A percentile compares a stretch with the other conserved stretches of the same genome.
These are phyloP conservation scores for Angomonas deanei DNA, from an alignment of 208 protist species.

Conservation along the genomic window DNA sequence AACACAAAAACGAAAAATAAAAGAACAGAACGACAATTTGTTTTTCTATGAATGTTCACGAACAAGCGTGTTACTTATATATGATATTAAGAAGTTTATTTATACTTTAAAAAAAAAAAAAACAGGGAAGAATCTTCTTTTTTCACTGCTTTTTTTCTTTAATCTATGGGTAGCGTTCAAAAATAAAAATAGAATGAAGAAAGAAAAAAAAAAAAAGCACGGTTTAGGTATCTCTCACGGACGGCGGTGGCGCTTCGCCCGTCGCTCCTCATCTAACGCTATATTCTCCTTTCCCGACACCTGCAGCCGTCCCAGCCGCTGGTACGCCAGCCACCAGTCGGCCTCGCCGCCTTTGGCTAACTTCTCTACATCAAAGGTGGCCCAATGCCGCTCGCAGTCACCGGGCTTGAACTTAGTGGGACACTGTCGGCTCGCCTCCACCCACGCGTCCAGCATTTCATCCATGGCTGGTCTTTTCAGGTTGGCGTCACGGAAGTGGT, in stretches of 20 bases:
- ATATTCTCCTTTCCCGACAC: constrained; percentile 27
- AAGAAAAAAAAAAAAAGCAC: constrained; percentile 1
- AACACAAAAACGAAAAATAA: background rate
- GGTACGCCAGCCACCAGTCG: constrained; percentile 72
- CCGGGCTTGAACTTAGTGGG: constrained; percentile 61
- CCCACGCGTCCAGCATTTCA: constrained; percentile 80
- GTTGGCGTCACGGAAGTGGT: constrained; percentile 69
- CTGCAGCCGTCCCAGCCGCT: constrained; percentile 54
- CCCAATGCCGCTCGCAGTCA: constrained; percentile 64
- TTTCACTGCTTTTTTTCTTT: background rate
- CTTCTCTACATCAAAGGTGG: constrained; percentile 55
- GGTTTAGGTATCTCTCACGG: background rate
- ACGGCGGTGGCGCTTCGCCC: background rate
- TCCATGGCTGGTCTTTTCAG: constrained; percentile 66
- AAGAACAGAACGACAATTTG: background rate
- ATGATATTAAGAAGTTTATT: constrained; percentile 3
- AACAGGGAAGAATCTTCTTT: background rate
- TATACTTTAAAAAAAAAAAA: constrained; percentile 6
- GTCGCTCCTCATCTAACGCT: constrained; percentile 3
- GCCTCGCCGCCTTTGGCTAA: constrained; percentile 5
- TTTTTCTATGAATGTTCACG: background rate
- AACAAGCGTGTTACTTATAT: background rate
- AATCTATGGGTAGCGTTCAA: too few relatives aligned
- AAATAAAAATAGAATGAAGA: background rate
- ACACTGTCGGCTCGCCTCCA: constrained; percentile 64